Base-by-base conservation (phyloP, 1,284 basidiomycete genomes). In the Peniophora sp. region DNA sequence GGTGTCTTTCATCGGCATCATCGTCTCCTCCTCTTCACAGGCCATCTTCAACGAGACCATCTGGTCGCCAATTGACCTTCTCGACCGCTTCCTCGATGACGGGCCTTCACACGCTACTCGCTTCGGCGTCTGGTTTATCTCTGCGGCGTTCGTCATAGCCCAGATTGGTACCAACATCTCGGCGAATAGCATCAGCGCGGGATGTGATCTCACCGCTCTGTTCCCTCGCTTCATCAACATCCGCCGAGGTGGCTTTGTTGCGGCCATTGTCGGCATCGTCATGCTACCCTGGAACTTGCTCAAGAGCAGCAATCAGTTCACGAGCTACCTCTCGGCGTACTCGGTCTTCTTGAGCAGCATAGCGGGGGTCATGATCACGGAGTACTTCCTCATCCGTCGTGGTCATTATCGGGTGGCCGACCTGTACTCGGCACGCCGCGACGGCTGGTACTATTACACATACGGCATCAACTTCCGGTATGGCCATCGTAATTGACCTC, bases 171-270 rank as follows among this genome's bases (percentile, higher is more conserved):
- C 83, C 42, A 91, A 89, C 64, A 87, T 92, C 59, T 85, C 86
- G 11, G 89, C 92, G 48, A 94, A 94, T 70, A 86, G 85, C 3
- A 81, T 93, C 57, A 85, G 82, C 35, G 90, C 90, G 3, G 89
- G 92, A 5, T 90, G 88, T 60, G 91, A 94, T 67, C 68, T 93
- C 56, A 92, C 90, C 1, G 83, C 89, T 2, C 73, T 92, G 34
- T 72, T 82, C 58, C 88, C 91, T 51, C 82, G 85, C 24, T 93
- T 82, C 69, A 83, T 94, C 62, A 92, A 88, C 65, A 93, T 94
- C 60, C 82, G 91, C 23, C 78, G 90, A 17, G 91, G 92, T 17
- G 86, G 87, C 3, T 90, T 87, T 64, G 68, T 93, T 48, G 85
- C 83, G 17, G 86, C 86, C 1, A 72, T 85, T 36, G 78, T 92